Percentiles rank a stretch among this genome's conserved stretches.
Conservation (phyloP, 192 early-diverging fungal species). For the Coemansia sp. region DNA sequence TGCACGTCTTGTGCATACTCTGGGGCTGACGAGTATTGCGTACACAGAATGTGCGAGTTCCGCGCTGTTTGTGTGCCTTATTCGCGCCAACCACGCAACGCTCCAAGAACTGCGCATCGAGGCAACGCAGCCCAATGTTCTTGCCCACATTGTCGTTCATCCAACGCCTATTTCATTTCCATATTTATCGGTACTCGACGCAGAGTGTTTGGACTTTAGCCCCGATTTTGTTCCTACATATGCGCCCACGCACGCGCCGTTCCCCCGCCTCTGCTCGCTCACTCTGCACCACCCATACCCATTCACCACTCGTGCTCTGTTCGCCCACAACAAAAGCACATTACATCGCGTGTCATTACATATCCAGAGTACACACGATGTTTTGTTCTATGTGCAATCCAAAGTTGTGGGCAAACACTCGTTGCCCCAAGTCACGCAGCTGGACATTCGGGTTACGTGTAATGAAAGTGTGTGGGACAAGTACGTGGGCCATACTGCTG, state of each 20-base stretch:
- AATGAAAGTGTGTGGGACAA: not conserved
- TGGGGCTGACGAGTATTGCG: conserved; percentile 8
- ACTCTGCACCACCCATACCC: conserved; percentile 14
- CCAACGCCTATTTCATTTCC: not conserved
- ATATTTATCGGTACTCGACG: not conserved
- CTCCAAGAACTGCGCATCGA: conserved; percentile 16
- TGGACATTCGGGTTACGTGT: not conserved
- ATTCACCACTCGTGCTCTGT: conserved; percentile 17
- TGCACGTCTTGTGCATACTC: not conserved
- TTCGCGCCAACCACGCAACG: conserved; percentile 7
- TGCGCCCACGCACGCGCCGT: not conserved
- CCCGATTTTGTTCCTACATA: not conserved
- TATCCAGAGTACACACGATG: not conserved
- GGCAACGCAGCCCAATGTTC: not conserved
- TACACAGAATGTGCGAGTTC: conserved; percentile 19
- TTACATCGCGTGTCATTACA: conserved; percentile 14
- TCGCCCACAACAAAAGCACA: conserved; percentile 10
- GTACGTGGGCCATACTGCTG: not conserved
- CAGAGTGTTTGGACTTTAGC: too few relatives aligned
- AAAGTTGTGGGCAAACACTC: not conserved
- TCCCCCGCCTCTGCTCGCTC: conserved; percentile 10
- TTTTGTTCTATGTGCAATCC: not conserved
- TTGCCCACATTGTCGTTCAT: not conserved
- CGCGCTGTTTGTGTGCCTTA: conserved; percentile 11
- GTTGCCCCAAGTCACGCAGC: not conserved